phyloP scores from a whole-genome alignment of 164 flowering plant species.

The Akebia trifoliata region DNA sequence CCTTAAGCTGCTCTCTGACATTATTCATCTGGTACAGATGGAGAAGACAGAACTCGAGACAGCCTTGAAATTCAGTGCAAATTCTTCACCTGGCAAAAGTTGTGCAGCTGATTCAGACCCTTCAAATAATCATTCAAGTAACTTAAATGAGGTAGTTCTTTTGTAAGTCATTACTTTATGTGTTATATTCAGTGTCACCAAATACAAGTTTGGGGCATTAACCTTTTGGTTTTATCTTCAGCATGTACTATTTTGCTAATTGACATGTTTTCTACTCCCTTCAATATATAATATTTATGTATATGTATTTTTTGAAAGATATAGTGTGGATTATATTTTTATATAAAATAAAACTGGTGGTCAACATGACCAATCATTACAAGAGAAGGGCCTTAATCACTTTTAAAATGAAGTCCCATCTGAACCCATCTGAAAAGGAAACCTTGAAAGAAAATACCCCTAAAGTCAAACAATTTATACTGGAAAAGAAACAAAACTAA shows the following conservation, averaged over 20 bases:
- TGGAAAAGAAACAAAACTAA: too few relatives aligned
- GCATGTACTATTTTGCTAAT: not conserved
- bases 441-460: too few relatives aligned
- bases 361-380: too few relatives aligned
- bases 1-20: not conserved
- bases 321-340: too few relatives aligned
- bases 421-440: too few relatives aligned
- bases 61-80: constrained; percentile 31
- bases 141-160: constrained; percentile 34
- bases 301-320: too few relatives aligned
- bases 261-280: too few relatives aligned
- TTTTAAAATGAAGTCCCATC: too few relatives aligned
- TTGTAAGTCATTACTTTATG: not conserved
- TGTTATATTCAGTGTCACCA: not conserved
- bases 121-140: constrained; percentile 20
- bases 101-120: constrained; percentile 21
- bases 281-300: too few relatives aligned
- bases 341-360: too few relatives aligned
- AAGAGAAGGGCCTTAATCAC: too few relatives aligned
- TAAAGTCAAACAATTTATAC: too few relatives aligned
- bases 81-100: constrained; percentile 17
- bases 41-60: constrained; percentile 56
- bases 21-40: constrained; percentile 33
- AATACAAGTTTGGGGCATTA: not conserved
- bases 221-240: not conserved